Percentiles rank a stretch among this genome's conserved stretches.
These are phyloP conservation scores for Nepenthes mirabilis DNA, from an alignment of 148 eudicot genomes.

Conservation along the genomic window DNA sequence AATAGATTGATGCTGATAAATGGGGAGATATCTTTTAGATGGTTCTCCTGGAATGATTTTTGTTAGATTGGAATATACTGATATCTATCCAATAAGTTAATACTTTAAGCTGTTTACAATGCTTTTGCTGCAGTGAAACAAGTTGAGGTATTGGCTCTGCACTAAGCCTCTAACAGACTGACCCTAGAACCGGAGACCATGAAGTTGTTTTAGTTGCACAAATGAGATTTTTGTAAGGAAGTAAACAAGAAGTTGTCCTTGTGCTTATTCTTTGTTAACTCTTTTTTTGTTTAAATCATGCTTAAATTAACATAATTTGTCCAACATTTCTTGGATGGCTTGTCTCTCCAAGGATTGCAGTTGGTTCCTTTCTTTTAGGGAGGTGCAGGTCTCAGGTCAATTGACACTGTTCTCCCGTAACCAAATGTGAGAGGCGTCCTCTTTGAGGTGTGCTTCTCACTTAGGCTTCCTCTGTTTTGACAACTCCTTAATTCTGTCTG, in stretches of 20 bases:
- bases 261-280: background rate
- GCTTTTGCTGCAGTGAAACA: conserved; percentile 92
- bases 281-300: conserved; percentile 2
- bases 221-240: conserved; percentile 34
- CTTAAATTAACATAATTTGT: conserved; percentile 18
- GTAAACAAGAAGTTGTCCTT: conserved; percentile 6
- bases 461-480: conserved; percentile 25
- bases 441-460: conserved; percentile 74
- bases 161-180: conserved; percentile 56
- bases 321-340: conserved; percentile 19
- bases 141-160: conserved; percentile 70
- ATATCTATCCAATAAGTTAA: conserved; percentile 15
- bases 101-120: conserved; percentile 53
- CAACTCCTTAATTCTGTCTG: background rate
- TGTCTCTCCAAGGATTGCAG: conserved; percentile 37
- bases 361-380: conserved; percentile 26
- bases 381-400: conserved; percentile 28
- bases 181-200: conserved; percentile 47
- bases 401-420: conserved; percentile 23
- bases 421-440: conserved; percentile 70
- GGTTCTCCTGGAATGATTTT: no score
- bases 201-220: conserved; percentile 26
- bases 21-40: no score
- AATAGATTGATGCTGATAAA: no score
- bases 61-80: background rate